These are phyloP conservation scores for Fonsecaea pugnacius DNA, from an alignment of 2,329 filamentous ascomycete species.

Conservation along the genomic window DNA sequence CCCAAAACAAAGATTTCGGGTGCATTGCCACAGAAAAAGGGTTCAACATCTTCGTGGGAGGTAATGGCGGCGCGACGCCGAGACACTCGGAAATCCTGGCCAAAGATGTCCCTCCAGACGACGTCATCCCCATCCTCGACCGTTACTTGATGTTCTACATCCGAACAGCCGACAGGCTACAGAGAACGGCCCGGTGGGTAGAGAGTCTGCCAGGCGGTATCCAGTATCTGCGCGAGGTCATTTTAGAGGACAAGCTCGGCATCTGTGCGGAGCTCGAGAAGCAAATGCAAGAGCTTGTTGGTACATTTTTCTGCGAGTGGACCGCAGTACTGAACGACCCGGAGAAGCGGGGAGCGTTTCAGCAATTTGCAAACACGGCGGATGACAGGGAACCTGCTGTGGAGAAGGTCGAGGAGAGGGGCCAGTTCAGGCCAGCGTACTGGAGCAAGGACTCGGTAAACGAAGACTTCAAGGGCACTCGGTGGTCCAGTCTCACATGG, in stretches of 20 bases:
- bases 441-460: constrained; percentile 72
- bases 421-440: constrained; percentile 73
- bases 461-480: constrained; percentile 72
- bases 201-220: constrained; percentile 83
- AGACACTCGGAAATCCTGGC: constrained; percentile 80
- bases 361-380: constrained; percentile 80
- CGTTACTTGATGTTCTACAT: constrained; percentile 94
- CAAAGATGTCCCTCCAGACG: constrained; percentile 80
- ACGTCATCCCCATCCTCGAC: constrained; percentile 82
- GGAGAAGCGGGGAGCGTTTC: constrained; percentile 69
- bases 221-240: constrained; percentile 78
- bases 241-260: constrained; percentile 83
- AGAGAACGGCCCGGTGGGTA: constrained; percentile 86
- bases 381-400: constrained; percentile 68
- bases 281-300: constrained; percentile 85
- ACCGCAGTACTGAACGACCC: constrained; percentile 76
- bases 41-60: constrained; percentile 89
- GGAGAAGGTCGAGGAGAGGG: constrained; percentile 73
- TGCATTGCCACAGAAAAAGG: constrained; percentile 91
- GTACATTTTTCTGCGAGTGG: constrained; percentile 89
- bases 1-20: constrained; percentile 91
- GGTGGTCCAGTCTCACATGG: constrained; percentile 73
- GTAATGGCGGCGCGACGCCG: constrained; percentile 86
- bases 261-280: constrained; percentile 82
- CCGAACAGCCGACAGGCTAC: constrained; percentile 85